Evolutionary conservation across 768 basidiomycete species (phyloP).

Genomic region (Dacryopinax spathularia): DNA sequence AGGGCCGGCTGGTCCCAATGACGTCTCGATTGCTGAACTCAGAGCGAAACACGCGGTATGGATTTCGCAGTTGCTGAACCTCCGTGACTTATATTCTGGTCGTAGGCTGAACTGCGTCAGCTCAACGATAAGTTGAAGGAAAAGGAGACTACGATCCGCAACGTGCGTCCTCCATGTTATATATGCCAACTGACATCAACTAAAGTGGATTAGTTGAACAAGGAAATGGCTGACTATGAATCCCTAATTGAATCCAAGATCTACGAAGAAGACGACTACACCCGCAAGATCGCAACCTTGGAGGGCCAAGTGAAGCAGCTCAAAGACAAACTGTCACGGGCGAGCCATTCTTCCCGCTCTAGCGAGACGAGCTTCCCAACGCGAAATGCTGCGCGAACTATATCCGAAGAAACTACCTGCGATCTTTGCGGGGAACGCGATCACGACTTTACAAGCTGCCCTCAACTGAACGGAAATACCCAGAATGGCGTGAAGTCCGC

Average conservation of each 20-base stretch:
- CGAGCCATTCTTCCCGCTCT: neutral
- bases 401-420: slow-evolving; percentile 32
- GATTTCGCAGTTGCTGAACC: slow-evolving; percentile 33
- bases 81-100: slow-evolving; percentile 35
- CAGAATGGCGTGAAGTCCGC: slow-evolving; percentile 16
- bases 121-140: slow-evolving; percentile 4
- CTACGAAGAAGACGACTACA: slow-evolving; percentile 54
- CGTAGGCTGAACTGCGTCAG: neutral
- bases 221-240: slow-evolving; percentile 86
- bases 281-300: slow-evolving; percentile 25
- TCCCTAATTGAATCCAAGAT: slow-evolving; percentile 91
- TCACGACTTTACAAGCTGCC: slow-evolving; percentile 77
- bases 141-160: neutral
- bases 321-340: slow-evolving; percentile 51
- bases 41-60: slow-evolving; percentile 32
- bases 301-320: slow-evolving; percentile 69
- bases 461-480: slow-evolving; percentile 44
- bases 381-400: neutral
- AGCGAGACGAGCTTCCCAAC: neutral
- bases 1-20: slow-evolving; percentile 1
- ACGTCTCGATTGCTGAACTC: slow-evolving; percentile 10
- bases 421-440: slow-evolving; percentile 77
- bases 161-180: neutral
- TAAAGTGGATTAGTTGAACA: slow-evolving; percentile 65
- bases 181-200: slow-evolving; percentile 5